Evolutionary conservation across 441 rosid species (phyloP).

Genomic region (Populus tomentosa): DNA sequence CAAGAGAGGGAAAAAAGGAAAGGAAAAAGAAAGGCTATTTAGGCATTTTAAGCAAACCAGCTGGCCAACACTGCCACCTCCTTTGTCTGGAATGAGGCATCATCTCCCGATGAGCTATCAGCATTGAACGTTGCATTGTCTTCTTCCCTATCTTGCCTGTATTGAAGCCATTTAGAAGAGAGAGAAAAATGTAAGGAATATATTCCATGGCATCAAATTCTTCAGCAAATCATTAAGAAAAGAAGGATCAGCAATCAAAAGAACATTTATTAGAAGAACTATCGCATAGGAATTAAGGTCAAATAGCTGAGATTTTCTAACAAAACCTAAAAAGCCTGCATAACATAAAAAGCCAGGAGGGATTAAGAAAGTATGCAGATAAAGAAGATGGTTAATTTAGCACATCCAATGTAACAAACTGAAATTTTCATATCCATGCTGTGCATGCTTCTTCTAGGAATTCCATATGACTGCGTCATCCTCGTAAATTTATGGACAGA

Average conservation of each 20-base stretch:
- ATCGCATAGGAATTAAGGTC: background rate
- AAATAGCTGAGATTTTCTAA: background rate
- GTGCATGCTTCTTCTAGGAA: background rate
- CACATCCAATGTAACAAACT: background rate
- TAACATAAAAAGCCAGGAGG: background rate
- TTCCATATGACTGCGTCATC: background rate
- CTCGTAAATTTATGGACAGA: background rate
- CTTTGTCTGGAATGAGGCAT: conserved; percentile 78
- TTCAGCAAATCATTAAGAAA: background rate
- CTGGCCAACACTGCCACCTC: conserved; percentile 73
- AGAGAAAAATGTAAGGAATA: background rate
- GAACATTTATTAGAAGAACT: background rate
- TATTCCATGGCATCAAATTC: background rate
- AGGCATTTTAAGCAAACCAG: conserved; percentile 42
- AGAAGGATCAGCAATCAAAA: background rate
- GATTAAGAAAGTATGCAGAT: background rate
- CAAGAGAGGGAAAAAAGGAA: too few species aligned
- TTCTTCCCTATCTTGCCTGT: conserved; percentile 95
- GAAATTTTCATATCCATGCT: background rate
- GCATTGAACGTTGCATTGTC: conserved; percentile 78
- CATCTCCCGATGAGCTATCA: conserved; percentile 85
- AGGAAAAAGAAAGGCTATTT: background rate
- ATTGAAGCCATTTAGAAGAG: conserved; percentile 12
- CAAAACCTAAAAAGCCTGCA: background rate
- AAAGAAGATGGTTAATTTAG: background rate